Conservation (phyloP, 129 eudicot genomes). For the Pulicaria dysenterica region DNA sequence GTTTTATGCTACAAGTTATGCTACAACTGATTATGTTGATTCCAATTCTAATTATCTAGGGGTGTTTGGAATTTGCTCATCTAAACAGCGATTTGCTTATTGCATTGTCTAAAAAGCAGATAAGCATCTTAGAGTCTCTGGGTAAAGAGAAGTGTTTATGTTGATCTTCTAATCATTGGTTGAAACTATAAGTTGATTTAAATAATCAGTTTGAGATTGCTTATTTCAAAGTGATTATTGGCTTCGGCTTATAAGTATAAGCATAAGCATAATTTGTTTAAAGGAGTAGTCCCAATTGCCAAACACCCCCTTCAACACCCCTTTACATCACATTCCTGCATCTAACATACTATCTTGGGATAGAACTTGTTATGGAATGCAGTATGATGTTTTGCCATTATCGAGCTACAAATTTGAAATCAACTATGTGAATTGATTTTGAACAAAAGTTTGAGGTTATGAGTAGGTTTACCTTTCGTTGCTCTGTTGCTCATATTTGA, state of each 20-base stretch:
- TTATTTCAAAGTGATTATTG: background rate
- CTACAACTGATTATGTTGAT: background rate
- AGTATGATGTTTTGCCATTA: no score
- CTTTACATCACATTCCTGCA: background rate
- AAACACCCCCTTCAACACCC: background rate
- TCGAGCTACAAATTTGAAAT: no score
- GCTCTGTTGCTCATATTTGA: constrained; percentile 1
- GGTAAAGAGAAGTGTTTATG: background rate
- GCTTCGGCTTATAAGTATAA: background rate
- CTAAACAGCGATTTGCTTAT: background rate
- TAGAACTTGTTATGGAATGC: no score
- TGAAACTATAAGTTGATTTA: background rate
- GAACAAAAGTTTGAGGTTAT: background rate
- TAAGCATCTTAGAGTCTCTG: background rate
- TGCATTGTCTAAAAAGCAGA: background rate
- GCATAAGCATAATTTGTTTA: background rate
- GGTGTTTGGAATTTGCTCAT: background rate
- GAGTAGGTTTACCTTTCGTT: background rate
- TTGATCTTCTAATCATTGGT: background rate
- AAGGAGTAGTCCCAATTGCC: background rate
- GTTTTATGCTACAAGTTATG: background rate
- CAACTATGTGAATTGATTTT: background rate
- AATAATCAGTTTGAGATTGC: background rate
- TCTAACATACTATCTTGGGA: background rate
- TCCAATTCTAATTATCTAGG: background rate